Evolutionary conservation across 345 rosid species (phyloP), one percentile per base, ranked within the genome.

Genomic region (Mallotus nudiflorus): DNA sequence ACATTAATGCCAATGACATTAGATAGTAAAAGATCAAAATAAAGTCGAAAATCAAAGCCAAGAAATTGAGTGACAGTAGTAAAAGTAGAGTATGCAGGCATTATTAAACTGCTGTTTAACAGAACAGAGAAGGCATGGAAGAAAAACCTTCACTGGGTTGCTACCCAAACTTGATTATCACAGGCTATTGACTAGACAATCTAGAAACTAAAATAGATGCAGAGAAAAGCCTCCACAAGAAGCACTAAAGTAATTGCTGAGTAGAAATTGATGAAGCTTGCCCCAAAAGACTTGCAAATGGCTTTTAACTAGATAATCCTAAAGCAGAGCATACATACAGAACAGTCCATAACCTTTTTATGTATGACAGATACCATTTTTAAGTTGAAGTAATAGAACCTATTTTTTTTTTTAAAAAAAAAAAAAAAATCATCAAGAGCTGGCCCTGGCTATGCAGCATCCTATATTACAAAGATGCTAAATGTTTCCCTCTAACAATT

Each of bases 11-110:
- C 13, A 74, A 42, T 25, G 48, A 29, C 48, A 49, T 51, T 40
- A 66, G 45, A 33, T 18, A n/a, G 45, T 59, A 59, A 59, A 54
- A 48, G 24, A 33, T 50, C 14, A 3, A 39, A 24, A 39, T 28
- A 62, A 52, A 42, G 24, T 29, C 44, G 31, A 13, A 59, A 66
- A 20, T 9, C 25, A 24, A 31, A 0, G 40, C 20, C 3, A 12
- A 11, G 40, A 39, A 65, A 18, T 37, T 42, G 16, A 37, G 48
- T 49, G 15, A 44, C 39, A 49, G 6, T 57, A 39, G n/a, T n/a
- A 33, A 18, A 62, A 29, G 37, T 57, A 65, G 37, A 60, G 24
- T 33, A 69, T 24, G 35, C 35, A 53, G 50, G 70, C 37, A 67
- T 28, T 27, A 40, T 39, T 37, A 5, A 66, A 48, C 16, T 65